phyloP scores from a whole-genome alignment of 768 basidiomycete genomes.

The Tulasnella sp. region DNA sequence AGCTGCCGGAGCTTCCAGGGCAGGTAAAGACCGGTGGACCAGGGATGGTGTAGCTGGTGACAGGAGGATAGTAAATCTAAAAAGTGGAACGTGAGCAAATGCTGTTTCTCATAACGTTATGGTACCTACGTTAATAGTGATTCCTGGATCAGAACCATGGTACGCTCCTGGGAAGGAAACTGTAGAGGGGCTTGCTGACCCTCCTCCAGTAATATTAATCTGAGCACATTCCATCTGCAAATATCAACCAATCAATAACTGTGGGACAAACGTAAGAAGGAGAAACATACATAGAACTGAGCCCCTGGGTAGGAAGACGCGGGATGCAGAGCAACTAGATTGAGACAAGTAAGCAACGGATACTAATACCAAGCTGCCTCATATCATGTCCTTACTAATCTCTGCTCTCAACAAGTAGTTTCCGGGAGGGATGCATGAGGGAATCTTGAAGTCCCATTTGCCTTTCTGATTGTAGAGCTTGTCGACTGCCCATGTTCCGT shows the following conservation, averaged over 20 bases:
- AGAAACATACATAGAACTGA: conserved; percentile 21
- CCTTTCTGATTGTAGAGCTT: too few species aligned
- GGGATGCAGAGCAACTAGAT: conserved; percentile 27
- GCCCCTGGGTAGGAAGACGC: conserved; percentile 36
- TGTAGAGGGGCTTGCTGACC: conserved; percentile 19
- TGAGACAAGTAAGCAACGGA: background rate
- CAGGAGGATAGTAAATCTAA: too few species aligned
- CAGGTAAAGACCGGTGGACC: conserved; percentile 18
- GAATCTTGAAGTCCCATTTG: conserved; percentile 37
- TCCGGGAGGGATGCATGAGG: conserved; percentile 34
- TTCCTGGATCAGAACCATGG: background rate
- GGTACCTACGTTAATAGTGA: background rate
- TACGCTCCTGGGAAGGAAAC: conserved; percentile 17
- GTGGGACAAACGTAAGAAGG: background rate
- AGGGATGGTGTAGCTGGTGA: background rate
- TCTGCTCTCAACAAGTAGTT: conserved; percentile 39
- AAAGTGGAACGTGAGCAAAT: too few species aligned
- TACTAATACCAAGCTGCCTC: too few species aligned
- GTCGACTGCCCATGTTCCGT: too few species aligned
- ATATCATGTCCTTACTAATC: too few species aligned
- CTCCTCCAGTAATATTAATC: conserved; percentile 27
- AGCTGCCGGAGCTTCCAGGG: too few species aligned
- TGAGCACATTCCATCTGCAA: too few species aligned
- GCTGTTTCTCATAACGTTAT: too few species aligned
- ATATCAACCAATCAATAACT: too few species aligned